Base-by-base conservation (phyloP, 2,329 filamentous ascomycete species). In the Cladosporium velox region DNA sequence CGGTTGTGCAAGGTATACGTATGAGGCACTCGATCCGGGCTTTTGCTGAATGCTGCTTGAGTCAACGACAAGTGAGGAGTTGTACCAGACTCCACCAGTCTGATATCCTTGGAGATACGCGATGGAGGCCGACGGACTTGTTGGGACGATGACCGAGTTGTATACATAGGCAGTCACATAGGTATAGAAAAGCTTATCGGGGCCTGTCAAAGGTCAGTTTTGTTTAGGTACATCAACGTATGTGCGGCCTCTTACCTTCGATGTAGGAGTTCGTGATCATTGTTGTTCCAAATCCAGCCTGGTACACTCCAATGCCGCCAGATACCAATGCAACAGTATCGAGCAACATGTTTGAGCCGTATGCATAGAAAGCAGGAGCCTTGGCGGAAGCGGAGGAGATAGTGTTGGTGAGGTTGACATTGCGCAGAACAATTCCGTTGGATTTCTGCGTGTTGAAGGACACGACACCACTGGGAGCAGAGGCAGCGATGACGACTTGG, bases 311-410 rank as follows among this genome's bases (percentile, higher is more conserved):
- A 6, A 67, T 68, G 15, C 81, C 79, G 0, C 77, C 76, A 6
- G 80, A 77, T 4, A 82, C 70, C 5, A 83, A 75, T 21, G 80
- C 77, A 51, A 80, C 83, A n/a, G 76, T 74, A 67, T 84, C 83
- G 62, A 82, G 80, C 2, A 77, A 79, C 30, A 79, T 78, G 5
- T 82, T 79, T 18, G 69, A 72, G 18, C 81, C 81, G 18, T 75
- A 72, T 34, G 80, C 70, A 8, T 69, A 75, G 2, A 77, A 72
- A 1, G 75, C 77, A 11, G 72, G 70, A n/a, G 73, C 71, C 3
- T 67, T 67, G 21, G 62, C 63, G 28, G 70, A 66, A 8, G 71
- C 72, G 8, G 74, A 69, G 2, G 60, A 38, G 38, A 70, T 72
- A 12, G 71, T 72, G 66, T 78, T 79, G 67, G 73, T 67, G 59